These are phyloP conservation scores for Hondaea fermentalgiana DNA, from an alignment of 108 stramenopile genomes.

Conservation along the genomic window DNA sequence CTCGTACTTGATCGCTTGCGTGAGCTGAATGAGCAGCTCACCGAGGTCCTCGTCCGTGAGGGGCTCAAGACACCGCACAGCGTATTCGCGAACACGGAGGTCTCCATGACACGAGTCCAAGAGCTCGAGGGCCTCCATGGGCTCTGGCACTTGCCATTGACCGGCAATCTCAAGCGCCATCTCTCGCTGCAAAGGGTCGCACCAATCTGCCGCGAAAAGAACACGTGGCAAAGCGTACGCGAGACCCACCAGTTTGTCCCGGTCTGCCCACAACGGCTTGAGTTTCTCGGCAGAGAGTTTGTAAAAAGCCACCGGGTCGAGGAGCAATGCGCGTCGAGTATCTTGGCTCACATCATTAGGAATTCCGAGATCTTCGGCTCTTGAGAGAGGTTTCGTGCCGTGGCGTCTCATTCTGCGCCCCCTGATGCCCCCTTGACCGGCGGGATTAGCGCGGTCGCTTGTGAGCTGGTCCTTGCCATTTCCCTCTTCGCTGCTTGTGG, in stretches of 20 bases:
- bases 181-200: background rate
- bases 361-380: background rate
- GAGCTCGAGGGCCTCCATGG: constrained; percentile 27
- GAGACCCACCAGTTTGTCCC: background rate
- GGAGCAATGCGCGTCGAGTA: background rate
- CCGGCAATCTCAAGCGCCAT: background rate
- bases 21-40: constrained; percentile 33
- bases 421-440: no score
- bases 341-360: background rate
- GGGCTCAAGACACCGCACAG: constrained; percentile 19
- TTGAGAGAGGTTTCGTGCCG: background rate
- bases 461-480: no score
- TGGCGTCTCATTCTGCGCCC: background rate
- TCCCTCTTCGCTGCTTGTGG: no score
- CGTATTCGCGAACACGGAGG: constrained; percentile 21
- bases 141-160: background rate
- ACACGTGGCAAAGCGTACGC: background rate
- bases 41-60: constrained; percentile 12
- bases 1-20: constrained; percentile 37
- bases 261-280: background rate
- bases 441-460: no score
- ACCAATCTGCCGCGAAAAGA: background rate
- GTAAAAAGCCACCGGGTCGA: background rate
- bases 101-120: constrained; percentile 14
- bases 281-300: background rate